Conservation (phyloP, 2,329 filamentous ascomycete genomes). For the Xylaria hypoxylon region DNA sequence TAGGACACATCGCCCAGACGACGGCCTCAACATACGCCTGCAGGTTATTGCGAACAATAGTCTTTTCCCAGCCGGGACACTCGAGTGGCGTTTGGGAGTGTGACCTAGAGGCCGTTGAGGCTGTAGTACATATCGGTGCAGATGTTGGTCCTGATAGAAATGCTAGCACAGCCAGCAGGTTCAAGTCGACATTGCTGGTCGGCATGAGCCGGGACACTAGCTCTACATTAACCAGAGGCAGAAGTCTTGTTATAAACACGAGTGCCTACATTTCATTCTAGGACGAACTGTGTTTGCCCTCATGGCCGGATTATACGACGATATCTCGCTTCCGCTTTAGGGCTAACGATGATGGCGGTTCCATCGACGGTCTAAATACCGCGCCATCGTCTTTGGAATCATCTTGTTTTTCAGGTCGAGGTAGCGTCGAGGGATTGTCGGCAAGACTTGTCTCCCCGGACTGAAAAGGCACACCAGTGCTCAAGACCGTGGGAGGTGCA, state of each 20-base stretch:
- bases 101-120: neutral
- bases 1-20: constrained; percentile 21
- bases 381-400: constrained; percentile 11
- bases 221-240: neutral
- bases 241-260: neutral
- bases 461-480: constrained; percentile 15
- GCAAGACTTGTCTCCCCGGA: constrained; percentile 10
- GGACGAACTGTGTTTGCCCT: neutral
- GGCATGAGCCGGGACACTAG: neutral
- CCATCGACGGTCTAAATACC: constrained; percentile 20
- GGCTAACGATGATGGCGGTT: constrained; percentile 4
- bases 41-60: constrained; percentile 28
- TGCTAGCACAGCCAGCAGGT: neutral
- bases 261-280: neutral
- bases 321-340: constrained; percentile 25
- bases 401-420: neutral
- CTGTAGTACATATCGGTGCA: neutral
- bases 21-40: constrained; percentile 33
- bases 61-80: neutral
- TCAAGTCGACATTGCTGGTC: neutral
- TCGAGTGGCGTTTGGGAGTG: neutral
- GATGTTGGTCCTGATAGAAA: neutral
- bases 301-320: neutral
- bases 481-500: neutral
- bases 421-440: neutral